Conservation (phyloP, 2,329 filamentous ascomycete genomes). For the Botrytis byssoidea region DNA sequence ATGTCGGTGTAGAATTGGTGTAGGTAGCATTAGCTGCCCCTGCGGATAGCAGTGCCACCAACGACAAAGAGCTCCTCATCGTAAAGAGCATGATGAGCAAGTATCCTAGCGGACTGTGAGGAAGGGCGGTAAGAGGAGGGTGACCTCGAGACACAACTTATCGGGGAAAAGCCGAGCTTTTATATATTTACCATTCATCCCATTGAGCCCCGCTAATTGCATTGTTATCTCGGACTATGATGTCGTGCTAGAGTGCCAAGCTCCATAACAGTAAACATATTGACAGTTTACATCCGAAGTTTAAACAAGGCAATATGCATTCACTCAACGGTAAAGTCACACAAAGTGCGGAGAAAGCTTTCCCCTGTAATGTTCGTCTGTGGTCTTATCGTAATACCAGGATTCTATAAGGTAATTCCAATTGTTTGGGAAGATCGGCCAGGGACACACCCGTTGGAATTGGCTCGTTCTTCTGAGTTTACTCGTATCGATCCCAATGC, state of each 20-base stretch:
- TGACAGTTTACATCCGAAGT: background rate
- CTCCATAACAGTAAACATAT: background rate
- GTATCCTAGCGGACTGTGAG: constrained; percentile 1
- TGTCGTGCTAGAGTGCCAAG: constrained; percentile 17
- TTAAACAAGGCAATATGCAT: background rate
- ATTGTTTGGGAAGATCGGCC: background rate
- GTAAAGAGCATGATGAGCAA: constrained; percentile 16
- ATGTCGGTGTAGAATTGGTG: constrained; percentile 37
- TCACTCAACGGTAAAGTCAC: background rate
- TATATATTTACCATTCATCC: constrained; percentile 1
- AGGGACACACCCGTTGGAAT: background rate
- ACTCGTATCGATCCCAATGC: constrained; percentile 11
- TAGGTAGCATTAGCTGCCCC: constrained; percentile 19
- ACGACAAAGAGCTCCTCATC: constrained; percentile 15
- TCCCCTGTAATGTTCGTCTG: background rate
- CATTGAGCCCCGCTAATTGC: background rate
- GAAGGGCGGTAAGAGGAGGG: background rate
- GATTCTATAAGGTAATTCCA: constrained; percentile 16
- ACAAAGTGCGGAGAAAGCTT: constrained; percentile 15
- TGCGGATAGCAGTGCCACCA: constrained; percentile 13
- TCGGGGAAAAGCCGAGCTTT: background rate
- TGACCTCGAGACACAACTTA: background rate
- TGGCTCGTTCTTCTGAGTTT: background rate
- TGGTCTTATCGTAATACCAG: constrained; percentile 11
- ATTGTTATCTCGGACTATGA: constrained; percentile 12